Evolutionary conservation across 2,329 filamentous ascomycete species (phyloP), one percentile per base, ranked within the genome.

Genomic region (Dendrostoma leiphaemia): DNA sequence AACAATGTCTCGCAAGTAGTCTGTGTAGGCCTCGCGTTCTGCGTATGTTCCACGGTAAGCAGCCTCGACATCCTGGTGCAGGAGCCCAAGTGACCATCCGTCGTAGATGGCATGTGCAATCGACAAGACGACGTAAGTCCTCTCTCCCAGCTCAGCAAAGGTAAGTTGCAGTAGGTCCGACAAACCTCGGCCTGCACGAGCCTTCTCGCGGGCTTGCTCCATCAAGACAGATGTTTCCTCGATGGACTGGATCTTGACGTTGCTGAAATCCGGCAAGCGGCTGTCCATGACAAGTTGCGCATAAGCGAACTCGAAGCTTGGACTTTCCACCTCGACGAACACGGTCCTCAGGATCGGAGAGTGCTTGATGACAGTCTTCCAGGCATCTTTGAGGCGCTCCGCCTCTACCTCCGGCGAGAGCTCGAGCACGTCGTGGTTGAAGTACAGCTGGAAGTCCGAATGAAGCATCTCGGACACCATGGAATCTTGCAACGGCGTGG

Each of bases 71-170:
- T 94, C 85, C 40, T 79, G 74, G 62, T 94, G 90, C 1, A 97
- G 69, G 15, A 95, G 72, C 3, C 77, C 75, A 12, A 97, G 78
- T 3, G 91, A 96, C 82, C 86, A 91, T 1, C 92, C 92, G 65
- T 97, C 92, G 61, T 97, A 97, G 19, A 96, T 76, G 1, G 91
- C 90, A 69, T 97, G 92, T 0, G 91, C 81, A 35, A 96, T 84
- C 0, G 90, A 92, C 1, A 97, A 67, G 4, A 86, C 64, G 1
- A 86, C 59, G 52, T 78, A 82, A 3, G 56, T 69, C 32, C 62
- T 64, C 13, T 56, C 61, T 3, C 57, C 69, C 1, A 68, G 65
- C 6, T 56, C 63, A 3, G 69, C 70, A 49, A 82, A 69, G 0
- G 67, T 69, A 0, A 86, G 62, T 51, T 83, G 81, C 6, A 86